Percentiles rank a stretch among this genome's conserved stretches.
These are phyloP conservation scores for Trichoderma hamatum DNA, from an alignment of 2,329 filamentous ascomycete genomes.

Conservation along the genomic window DNA sequence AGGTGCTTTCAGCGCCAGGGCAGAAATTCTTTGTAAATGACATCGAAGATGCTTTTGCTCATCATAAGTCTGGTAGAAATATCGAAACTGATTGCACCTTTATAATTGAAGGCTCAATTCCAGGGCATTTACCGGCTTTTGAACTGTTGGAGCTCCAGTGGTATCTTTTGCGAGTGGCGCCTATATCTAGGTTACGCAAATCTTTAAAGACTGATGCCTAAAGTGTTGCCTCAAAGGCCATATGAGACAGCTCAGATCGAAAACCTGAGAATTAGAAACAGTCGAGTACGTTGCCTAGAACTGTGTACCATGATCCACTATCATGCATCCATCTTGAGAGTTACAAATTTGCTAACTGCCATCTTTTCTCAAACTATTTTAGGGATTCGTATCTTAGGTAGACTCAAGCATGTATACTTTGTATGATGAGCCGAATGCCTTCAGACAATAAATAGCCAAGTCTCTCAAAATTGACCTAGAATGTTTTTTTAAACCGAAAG, in stretches of 20 bases:
- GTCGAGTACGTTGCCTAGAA: background rate
- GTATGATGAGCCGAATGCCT: background rate
- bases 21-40: background rate
- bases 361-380: background rate
- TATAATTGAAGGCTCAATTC: no score
- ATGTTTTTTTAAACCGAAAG: constrained; percentile 27
- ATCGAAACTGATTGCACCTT: background rate
- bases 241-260: background rate
- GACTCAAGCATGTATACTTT: background rate
- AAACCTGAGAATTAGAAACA: background rate
- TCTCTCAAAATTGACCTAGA: background rate
- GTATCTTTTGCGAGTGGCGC: background rate
- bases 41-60: no score
- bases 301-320: background rate
- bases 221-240: background rate
- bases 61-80: no score
- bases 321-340: background rate
- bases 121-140: no score
- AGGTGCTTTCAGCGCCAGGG: no score
- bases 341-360: background rate
- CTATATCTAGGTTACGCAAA: background rate
- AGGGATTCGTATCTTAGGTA: background rate
- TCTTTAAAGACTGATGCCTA: background rate
- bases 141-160: no score
- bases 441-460: background rate